Evolutionary conservation across 768 basidiomycete species (phyloP), one percentile per base, ranked within the genome.

Genomic region (Paxillus rubicundulus): DNA sequence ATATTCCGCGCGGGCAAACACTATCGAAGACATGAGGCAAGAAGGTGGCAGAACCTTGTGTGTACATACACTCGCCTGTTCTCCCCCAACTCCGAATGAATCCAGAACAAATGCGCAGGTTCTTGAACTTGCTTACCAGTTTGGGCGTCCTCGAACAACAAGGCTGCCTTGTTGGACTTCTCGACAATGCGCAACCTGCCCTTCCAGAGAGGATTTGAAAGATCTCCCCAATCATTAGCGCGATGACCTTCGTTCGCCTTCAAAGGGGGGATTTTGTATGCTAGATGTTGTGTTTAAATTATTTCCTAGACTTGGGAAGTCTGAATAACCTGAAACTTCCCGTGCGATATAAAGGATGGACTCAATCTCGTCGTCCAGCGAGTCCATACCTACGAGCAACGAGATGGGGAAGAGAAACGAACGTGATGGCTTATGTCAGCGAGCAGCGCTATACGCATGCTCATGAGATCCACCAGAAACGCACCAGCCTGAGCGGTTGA

Each of bases 161-260:
- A 70, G 18, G 78, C 74, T 47, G 84, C 90, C 8, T 80, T 78
- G 21, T 77, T 72, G 1, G 84, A 85, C 59, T 82, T 85, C 70
- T 97, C 92, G 21, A 92, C 73, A 53, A 97, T 86, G 54, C 92
- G 82, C 58, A 98, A 72, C 39, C 94, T 79, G 16, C 94, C 94
- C 66, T 95, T 95, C 94, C 94, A 98, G 20, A 98, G 70, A 4
- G 92, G 91, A 50, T 79, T 64, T 16, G 80, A 80, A 38, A 95
- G 80, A 69, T 93, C 88, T 14, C 93, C 91, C 94, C 94, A 98
- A 58, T 93, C 90, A 49, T 85, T 86, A 10, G 94, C 94, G 48
- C 91, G 86, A 72, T 96, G 88, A 9, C 94, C 94, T 64, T 93
- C 89, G 62, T 92, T 89, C 36, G 79, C 80, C 63, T 82, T 92